Conservation (phyloP, 2,329 filamentous ascomycete genomes). For the Fusarium citri region DNA sequence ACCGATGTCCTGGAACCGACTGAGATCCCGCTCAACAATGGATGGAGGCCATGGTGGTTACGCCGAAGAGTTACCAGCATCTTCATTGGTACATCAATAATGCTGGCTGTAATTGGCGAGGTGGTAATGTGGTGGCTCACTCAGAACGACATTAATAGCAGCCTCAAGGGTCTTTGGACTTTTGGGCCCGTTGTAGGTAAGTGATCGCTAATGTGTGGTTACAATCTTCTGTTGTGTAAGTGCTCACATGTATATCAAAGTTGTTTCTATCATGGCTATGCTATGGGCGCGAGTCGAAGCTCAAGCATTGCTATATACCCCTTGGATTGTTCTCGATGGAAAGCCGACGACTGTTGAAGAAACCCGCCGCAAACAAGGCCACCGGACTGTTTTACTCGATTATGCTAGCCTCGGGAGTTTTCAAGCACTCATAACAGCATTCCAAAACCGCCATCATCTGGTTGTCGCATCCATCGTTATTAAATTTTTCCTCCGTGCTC, state of each 20-base stretch:
- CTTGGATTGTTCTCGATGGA: constrained; percentile 47
- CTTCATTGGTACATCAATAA: constrained; percentile 38
- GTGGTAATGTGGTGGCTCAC: constrained; percentile 43
- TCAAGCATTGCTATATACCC: constrained; percentile 45
- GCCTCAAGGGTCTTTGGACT: constrained; percentile 44
- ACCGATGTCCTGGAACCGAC: constrained; percentile 29
- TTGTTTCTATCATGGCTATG: constrained; percentile 42
- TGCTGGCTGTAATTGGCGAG: constrained; percentile 41
- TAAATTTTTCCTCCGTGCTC: constrained; percentile 42
- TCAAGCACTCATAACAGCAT: constrained; percentile 35
- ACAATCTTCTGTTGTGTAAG: constrained; percentile 5
- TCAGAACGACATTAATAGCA: constrained; percentile 28
- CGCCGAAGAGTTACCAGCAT: constrained; percentile 31
- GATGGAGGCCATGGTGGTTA: constrained; percentile 46
- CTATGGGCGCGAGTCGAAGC: constrained; percentile 47
- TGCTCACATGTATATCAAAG: constrained; percentile 28
- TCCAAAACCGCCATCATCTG: constrained; percentile 45
- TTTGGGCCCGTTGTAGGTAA: constrained; percentile 47
- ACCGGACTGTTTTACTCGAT: constrained; percentile 46
- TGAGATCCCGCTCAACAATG: constrained; percentile 39
- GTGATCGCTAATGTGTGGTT: constrained; percentile 25
- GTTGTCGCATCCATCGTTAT: constrained; percentile 37
- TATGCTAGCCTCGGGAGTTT: constrained; percentile 43
- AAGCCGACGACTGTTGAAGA: constrained; percentile 43
- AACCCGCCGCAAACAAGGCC: constrained; percentile 46